A percentile compares a stretch with the other conserved stretches of the same genome.
phyloP scores from a whole-genome alignment of 1,284 basidiomycete genomes.

The Ceratobasidium theobromae region DNA sequence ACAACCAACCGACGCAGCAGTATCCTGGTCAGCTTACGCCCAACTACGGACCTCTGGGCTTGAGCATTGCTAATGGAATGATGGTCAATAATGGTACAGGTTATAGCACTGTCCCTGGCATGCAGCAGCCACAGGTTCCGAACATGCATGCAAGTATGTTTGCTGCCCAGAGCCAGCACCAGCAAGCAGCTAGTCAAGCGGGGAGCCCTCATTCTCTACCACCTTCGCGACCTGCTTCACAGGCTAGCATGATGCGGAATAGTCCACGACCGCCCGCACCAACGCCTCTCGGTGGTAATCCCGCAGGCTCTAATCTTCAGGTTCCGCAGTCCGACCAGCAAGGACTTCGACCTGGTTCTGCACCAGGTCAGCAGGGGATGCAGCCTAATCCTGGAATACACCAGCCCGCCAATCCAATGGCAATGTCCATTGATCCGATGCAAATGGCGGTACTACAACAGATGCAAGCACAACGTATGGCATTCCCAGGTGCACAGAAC shows the following conservation, averaged over 20 bases:
- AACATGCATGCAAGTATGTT: slow-evolving; percentile 19
- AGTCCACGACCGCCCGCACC: slow-evolving; percentile 7
- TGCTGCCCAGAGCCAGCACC: slow-evolving; percentile 17
- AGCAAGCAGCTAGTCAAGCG: slow-evolving; percentile 5
- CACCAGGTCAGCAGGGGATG: slow-evolving; percentile 13
- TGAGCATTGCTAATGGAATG: slow-evolving; percentile 31
- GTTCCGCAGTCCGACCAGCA: slow-evolving; percentile 5
- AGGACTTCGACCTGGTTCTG: background rate
- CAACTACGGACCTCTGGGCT: slow-evolving; percentile 23
- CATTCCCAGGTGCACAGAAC: background rate
- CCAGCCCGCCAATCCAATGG: slow-evolving; percentile 1
- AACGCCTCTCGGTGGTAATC: slow-evolving; percentile 3
- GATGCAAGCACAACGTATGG: slow-evolving; percentile 7
- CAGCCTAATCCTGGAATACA: background rate
- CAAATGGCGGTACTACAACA: slow-evolving; percentile 22
- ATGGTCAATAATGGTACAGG: slow-evolving; percentile 29
- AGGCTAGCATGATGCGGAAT: slow-evolving; percentile 12
- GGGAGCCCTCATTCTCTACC: slow-evolving; percentile 23
- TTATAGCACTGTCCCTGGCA: slow-evolving; percentile 5
- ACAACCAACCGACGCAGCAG: slow-evolving; percentile 5
- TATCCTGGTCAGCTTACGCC: slow-evolving; percentile 25
- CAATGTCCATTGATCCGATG: slow-evolving; percentile 4
- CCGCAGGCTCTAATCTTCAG: background rate
- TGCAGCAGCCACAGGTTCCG: slow-evolving; percentile 11
- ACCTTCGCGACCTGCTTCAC: slow-evolving; percentile 14